Percentiles rank a stretch among this genome's conserved stretches.
These are phyloP conservation scores for Geosmithia flava DNA, from an alignment of 2,329 filamentous ascomycete species.

Conservation along the genomic window DNA sequence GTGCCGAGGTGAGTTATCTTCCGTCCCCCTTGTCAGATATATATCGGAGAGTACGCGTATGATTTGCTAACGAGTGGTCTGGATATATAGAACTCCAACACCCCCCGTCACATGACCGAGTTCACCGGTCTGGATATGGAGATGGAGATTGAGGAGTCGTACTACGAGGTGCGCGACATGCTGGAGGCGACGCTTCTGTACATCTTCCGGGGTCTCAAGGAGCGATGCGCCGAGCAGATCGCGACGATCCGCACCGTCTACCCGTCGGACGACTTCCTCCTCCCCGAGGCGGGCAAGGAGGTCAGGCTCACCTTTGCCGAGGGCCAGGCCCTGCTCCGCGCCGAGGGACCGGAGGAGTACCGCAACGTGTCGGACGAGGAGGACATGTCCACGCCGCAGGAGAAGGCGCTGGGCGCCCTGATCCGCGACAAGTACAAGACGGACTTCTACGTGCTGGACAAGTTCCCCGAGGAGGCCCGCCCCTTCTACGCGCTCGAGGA, in stretches of 20 bases:
- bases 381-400: constrained; percentile 69
- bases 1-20: constrained; percentile 36
- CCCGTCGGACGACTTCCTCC: constrained; percentile 64
- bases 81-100: not conserved
- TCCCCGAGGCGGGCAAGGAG: constrained; percentile 62
- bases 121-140: constrained; percentile 84
- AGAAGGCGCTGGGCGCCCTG: constrained; percentile 79
- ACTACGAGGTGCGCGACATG: constrained; percentile 61
- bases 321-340: constrained; percentile 64
- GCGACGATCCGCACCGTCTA: constrained; percentile 62
- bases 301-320: constrained; percentile 68
- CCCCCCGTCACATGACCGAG: constrained; percentile 15
- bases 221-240: constrained; percentile 58
- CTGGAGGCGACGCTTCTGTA: constrained; percentile 63
- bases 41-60: not conserved
- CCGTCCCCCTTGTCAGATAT: constrained; percentile 3
- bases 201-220: constrained; percentile 65
- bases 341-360: constrained; percentile 57
- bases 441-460: constrained; percentile 95
- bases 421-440: constrained; percentile 82
- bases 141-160: constrained; percentile 74
- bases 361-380: constrained; percentile 61
- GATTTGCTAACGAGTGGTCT: not conserved
- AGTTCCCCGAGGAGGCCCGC: constrained; percentile 80
- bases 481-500: constrained; percentile 91